Percentiles rank a stretch among this genome's conserved stretches.
Evolutionary conservation across 116 monocot genomes (phyloP).

Genomic region (Papilionanthe hybrid): DNA sequence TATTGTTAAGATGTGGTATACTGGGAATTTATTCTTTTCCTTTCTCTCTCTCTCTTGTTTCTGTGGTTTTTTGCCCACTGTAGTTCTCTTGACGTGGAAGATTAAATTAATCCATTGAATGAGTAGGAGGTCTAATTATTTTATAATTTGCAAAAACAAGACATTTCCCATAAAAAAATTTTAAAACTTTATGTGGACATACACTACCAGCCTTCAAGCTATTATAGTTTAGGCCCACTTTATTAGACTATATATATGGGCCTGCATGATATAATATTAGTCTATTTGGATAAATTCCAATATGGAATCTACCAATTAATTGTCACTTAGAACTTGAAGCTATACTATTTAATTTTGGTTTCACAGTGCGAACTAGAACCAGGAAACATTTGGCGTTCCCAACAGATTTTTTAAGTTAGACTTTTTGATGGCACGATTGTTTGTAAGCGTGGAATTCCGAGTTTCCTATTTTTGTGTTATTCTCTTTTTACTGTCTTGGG

Average conservation of each 20-base stretch:
- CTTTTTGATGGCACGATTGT: background rate
- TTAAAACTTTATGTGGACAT: background rate
- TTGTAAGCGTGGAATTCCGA: background rate
- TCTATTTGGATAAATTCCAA: background rate
- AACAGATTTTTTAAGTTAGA: background rate
- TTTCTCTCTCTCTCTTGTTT: too few species aligned
- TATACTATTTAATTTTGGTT: background rate
- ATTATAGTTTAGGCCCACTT: background rate
- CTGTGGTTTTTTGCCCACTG: too few species aligned
- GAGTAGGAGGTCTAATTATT: too few species aligned
- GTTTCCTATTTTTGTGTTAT: too few species aligned
- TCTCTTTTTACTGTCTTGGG: too few species aligned
- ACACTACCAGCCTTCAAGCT: background rate
- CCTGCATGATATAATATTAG: background rate
- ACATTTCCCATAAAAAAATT: background rate
- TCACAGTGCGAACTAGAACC: background rate
- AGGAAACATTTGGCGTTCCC: background rate
- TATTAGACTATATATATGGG: background rate
- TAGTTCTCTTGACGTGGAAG: too few species aligned
- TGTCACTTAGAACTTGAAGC: background rate
- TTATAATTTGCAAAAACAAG: background rate
- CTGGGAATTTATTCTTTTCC: too few species aligned
- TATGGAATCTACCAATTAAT: background rate
- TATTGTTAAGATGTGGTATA: too few species aligned
- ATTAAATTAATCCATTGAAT: too few species aligned